These are phyloP conservation scores for Amaranthus palmeri DNA, from an alignment of 148 eudicot species.

Conservation along the genomic window DNA sequence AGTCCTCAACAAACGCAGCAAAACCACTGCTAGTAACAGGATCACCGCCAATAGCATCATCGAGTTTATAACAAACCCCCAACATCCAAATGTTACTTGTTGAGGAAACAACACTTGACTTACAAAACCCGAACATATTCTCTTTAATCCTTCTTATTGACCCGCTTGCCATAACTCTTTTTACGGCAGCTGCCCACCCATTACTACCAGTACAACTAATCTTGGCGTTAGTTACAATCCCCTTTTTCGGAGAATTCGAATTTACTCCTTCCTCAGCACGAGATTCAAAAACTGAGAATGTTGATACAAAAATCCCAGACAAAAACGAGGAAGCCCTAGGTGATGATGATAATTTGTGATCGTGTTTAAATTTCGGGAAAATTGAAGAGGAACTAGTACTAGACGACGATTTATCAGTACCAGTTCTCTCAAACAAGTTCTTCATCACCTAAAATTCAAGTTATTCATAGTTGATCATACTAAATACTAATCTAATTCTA, in stretches of 20 bases:
- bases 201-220: constrained; percentile 30
- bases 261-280: constrained; percentile 25
- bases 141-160: constrained; percentile 84
- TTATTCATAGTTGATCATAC: constrained; percentile 19
- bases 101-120: constrained; percentile 43
- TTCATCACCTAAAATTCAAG: constrained; percentile 59
- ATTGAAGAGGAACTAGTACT: constrained; percentile 35
- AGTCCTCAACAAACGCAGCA: constrained; percentile 83
- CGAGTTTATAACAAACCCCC: constrained; percentile 75
- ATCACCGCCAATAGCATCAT: constrained; percentile 46
- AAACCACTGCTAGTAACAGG: constrained; percentile 53
- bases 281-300: constrained; percentile 50
- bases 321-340: constrained; percentile 40
- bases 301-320: constrained; percentile 47
- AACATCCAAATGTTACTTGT: constrained; percentile 85
- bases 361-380: constrained; percentile 34
- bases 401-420: constrained; percentile 27
- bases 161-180: constrained; percentile 66
- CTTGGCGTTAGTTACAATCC: background rate
- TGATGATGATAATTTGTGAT: constrained; percentile 28
- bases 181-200: constrained; percentile 72
- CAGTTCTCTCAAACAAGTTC: constrained; percentile 41
- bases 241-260: constrained; percentile 30
- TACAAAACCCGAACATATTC: constrained; percentile 54
- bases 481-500: constrained; percentile 5